phyloP scores from a whole-genome alignment of 352 stramenopile species.

The Pythium aquatile region DNA sequence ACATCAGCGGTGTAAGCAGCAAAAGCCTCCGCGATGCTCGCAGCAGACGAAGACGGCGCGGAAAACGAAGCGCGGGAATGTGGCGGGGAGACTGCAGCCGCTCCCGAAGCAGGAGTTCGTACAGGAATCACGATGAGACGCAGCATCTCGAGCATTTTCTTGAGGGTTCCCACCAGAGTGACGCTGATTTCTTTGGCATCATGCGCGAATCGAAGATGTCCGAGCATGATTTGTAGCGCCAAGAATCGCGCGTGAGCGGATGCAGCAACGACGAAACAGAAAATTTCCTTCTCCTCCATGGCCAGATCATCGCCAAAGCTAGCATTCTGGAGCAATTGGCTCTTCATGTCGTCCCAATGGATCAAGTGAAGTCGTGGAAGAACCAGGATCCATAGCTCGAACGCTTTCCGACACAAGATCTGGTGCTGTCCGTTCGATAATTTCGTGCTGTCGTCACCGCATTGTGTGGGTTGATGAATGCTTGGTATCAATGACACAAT shows the following conservation, averaged over 20 bases:
- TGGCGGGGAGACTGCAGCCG: slow-evolving; percentile 2
- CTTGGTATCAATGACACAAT: slow-evolving; percentile 31
- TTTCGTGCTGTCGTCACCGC: slow-evolving; percentile 22
- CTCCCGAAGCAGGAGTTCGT: neutral
- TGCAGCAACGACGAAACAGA: slow-evolving; percentile 49
- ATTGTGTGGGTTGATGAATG: neutral
- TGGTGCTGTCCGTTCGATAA: slow-evolving; percentile 40
- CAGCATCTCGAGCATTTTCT: slow-evolving; percentile 25
- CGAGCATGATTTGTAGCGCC: slow-evolving; percentile 39
- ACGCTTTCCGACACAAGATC: slow-evolving; percentile 46
- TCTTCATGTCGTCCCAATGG: slow-evolving; percentile 54
- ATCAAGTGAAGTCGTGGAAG: slow-evolving; percentile 54
- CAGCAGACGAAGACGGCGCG: slow-evolving; percentile 12
- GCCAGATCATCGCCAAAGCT: slow-evolving; percentile 44
- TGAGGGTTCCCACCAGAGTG: slow-evolving; percentile 6
- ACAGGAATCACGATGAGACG: slow-evolving; percentile 10
- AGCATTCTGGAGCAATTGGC: slow-evolving; percentile 45
- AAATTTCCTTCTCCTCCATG: slow-evolving; percentile 59
- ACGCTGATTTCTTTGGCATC: slow-evolving; percentile 25
- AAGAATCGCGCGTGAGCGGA: slow-evolving; percentile 37
- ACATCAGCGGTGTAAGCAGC: slow-evolving; percentile 26
- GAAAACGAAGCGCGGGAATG: slow-evolving; percentile 14
- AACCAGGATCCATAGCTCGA: slow-evolving; percentile 62
- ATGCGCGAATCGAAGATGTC: slow-evolving; percentile 35
- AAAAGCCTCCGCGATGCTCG: slow-evolving; percentile 21